These are phyloP conservation scores for Astragalus glycyphyllos DNA, from an alignment of 306 rosid species.

Conservation along the genomic window DNA sequence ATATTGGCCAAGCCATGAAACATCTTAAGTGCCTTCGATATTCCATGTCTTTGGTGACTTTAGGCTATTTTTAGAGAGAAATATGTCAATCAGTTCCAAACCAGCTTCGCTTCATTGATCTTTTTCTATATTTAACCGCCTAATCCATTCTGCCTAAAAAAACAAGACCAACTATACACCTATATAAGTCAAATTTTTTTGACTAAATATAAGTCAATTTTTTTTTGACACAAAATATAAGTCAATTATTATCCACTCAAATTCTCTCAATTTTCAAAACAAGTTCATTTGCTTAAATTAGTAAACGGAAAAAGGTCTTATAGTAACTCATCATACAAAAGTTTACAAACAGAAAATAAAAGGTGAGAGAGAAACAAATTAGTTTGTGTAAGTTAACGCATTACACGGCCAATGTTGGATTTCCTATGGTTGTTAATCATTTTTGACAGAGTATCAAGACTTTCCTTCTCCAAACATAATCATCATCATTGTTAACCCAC, in stretches of 20 bases:
- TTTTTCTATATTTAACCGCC: not conserved
- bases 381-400: conserved; percentile 37
- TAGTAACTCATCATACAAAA: not conserved
- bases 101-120: not conserved
- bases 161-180: too few relatives aligned
- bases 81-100: not conserved
- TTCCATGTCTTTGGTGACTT: too few relatives aligned
- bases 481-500: conserved; percentile 38
- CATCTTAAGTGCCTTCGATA: too few relatives aligned
- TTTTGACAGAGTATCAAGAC: conserved; percentile 41
- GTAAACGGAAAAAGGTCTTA: not conserved
- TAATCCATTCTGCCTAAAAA: too few relatives aligned
- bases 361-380: not conserved
- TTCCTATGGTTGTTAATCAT: conserved; percentile 47
- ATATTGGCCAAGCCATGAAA: too few relatives aligned
- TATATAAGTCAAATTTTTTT: too few relatives aligned
- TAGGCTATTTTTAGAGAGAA: not conserved
- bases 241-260: not conserved
- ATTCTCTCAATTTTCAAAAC: not conserved
- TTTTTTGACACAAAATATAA: too few relatives aligned
- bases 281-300: conserved; percentile 22
- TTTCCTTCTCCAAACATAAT: conserved; percentile 24
- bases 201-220: too few relatives aligned
- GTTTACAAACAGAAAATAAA: conserved; percentile 5
- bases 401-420: conserved; percentile 37